Base-by-base conservation (phyloP, 1,139 yeast species). In the Pneumocystis carinii region DNA sequence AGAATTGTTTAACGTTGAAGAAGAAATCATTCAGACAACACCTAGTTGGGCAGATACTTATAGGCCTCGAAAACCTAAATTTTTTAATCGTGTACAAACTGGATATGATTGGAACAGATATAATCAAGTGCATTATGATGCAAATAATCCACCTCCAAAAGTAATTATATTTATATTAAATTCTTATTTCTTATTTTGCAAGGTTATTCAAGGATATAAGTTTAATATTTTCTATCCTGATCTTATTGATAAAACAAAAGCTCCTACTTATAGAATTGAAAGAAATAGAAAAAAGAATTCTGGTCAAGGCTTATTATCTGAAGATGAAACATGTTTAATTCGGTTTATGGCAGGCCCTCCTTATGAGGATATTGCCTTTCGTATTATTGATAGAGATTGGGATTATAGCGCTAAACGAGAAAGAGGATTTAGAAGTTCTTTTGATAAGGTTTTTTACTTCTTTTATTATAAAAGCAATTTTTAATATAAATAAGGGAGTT, bases 91-190 rank as follows among this genome's bases (percentile, higher is more conserved):
- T 24, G 76, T 73, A 7, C 67, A 72, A 56, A 66, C 71, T 62
- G 77, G 76, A 2, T 74, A 71, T 62, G 75, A 74, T 41, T 75
- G 77, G 77, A 75, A 72, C 64, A 65, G 70, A 39, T 75, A 75
- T 66, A 75, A 75, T 62, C 72, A 72, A 63, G 68, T 73, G 1
- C 77, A 75, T 62, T 75, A 72, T 66, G 68, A 68, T 53, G 64
- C 69, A 14, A 74, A 75, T 17, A 70, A 73, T 61, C 76, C 75
- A 15, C 77, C 78, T 4, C 77, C 78, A 0, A 75, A 74, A 59
- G 55, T 48, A 15, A 24, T 6, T 24, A 24, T 48, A 24, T 7
- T n/a, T 39, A 15, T 24, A n/a, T 48, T 10, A 12, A 12, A 24
- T 27, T 24, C 29, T 24, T 5, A 12, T 48, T 2, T 48, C 55